Conservation (phyloP, 805 yeast genomes). For the Pichia heedii region DNA sequence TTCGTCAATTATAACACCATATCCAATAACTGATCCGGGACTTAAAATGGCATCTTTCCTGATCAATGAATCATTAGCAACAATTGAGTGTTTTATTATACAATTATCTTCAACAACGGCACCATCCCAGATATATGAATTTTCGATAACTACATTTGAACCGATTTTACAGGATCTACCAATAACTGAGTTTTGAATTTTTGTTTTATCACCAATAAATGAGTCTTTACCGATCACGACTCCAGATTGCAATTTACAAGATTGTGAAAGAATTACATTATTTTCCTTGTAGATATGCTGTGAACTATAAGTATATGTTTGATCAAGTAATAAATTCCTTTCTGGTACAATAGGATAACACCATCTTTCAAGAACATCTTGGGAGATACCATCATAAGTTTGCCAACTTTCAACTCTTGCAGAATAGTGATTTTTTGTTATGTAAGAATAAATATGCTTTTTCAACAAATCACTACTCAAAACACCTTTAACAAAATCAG, state of each 20-base stretch:
- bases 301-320: conserved; percentile 69
- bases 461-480: conserved; percentile 83
- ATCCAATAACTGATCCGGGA: conserved; percentile 76
- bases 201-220: conserved; percentile 65
- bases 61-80: conserved; percentile 58
- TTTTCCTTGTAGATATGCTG: conserved; percentile 86
- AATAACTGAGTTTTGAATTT: conserved; percentile 60
- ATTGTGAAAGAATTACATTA: conserved; percentile 83
- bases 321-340: conserved; percentile 60
- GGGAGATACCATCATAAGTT: conserved; percentile 85
- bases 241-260: conserved; percentile 74
- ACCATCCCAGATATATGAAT: conserved; percentile 85
- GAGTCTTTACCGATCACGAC: conserved; percentile 79
- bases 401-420: conserved; percentile 94
- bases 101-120: conserved; percentile 61
- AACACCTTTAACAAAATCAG: conserved; percentile 86
- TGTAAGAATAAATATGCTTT: conserved; percentile 83
- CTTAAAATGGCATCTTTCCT: conserved; percentile 42
- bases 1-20: conserved; percentile 56
- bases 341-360: conserved; percentile 89
- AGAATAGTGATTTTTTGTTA: conserved; percentile 73
- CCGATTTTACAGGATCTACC: conserved; percentile 87
- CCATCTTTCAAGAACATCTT: conserved; percentile 87
- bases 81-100: conserved; percentile 50
- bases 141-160: conserved; percentile 55